A percentile compares a stretch with the other conserved stretches of the same genome.
These are phyloP conservation scores for Canariomyces notabilis DNA, from an alignment of 2,329 filamentous ascomycete species.

Conservation along the genomic window DNA sequence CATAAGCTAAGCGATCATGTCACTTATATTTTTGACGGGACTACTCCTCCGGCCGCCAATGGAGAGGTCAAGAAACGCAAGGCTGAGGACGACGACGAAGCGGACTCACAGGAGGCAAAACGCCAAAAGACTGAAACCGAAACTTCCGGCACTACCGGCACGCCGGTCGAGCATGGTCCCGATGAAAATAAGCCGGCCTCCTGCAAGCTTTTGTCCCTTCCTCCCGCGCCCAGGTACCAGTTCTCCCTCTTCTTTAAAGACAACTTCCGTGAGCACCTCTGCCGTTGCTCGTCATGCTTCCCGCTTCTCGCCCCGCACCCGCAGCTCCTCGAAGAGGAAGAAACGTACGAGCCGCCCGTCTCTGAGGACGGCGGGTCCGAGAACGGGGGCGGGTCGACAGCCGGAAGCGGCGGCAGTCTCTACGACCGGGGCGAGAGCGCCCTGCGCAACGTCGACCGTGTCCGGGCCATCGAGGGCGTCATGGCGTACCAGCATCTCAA, in stretches of 20 bases:
- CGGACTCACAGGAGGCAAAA: slow-evolving; percentile 40
- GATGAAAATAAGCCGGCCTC: neutral
- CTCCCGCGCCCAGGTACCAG: slow-evolving; percentile 46
- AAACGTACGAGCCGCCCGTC: slow-evolving; percentile 85
- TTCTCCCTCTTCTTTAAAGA: slow-evolving; percentile 81
- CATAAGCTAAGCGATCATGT: slow-evolving; percentile 28
- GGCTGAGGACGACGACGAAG: slow-evolving; percentile 36
- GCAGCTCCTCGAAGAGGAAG: slow-evolving; percentile 89
- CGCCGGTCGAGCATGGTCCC: neutral
- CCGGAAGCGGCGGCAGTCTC: slow-evolving; percentile 57
- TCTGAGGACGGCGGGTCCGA: slow-evolving; percentile 60
- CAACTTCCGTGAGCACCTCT: slow-evolving; percentile 75
- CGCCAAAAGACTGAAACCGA: slow-evolving; percentile 45
- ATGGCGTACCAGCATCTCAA: slow-evolving; percentile 98
- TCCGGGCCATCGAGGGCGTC: slow-evolving; percentile 88
- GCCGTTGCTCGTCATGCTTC: slow-evolving; percentile 79
- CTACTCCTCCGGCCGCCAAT: neutral
- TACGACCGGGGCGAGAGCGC: slow-evolving; percentile 91
- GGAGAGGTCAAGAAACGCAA: slow-evolving; percentile 58
- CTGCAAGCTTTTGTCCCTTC: slow-evolving; percentile 60
- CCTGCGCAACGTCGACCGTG: slow-evolving; percentile 84
- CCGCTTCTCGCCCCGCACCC: slow-evolving; percentile 63
- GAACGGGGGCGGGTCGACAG: slow-evolving; percentile 49
- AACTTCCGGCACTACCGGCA: slow-evolving; percentile 1
- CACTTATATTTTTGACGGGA: slow-evolving; percentile 7